Evolutionary conservation across 2,329 filamentous ascomycete species (phyloP).

Genomic region (Colletotrichum falcatum): DNA sequence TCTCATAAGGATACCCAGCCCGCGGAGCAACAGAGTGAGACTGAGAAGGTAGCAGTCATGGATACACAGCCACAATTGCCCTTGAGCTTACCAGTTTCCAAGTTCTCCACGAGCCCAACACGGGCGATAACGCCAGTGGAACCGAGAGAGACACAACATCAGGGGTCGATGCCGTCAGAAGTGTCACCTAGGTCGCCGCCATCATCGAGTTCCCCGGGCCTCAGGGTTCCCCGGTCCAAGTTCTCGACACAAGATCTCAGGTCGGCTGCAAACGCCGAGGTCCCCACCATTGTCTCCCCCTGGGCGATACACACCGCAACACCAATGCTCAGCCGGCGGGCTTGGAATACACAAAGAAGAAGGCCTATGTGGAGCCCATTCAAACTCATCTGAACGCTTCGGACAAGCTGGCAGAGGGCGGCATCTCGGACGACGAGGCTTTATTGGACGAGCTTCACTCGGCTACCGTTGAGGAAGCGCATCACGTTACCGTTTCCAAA

Average conservation of each 20-base stretch:
- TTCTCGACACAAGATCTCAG: slow-evolving; percentile 56
- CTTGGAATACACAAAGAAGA: slow-evolving; percentile 51
- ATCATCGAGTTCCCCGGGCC: slow-evolving; percentile 34
- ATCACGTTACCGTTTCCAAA: slow-evolving; percentile 81
- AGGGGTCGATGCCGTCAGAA: slow-evolving; percentile 36
- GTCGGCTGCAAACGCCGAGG: slow-evolving; percentile 40
- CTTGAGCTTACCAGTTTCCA: slow-evolving; percentile 37
- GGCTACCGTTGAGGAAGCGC: slow-evolving; percentile 86
- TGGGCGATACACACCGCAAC: slow-evolving; percentile 40
- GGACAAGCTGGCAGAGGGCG: slow-evolving; percentile 55
- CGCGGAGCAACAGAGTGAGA: slow-evolving; percentile 20
- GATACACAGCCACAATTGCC: slow-evolving; percentile 26
- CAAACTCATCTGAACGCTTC: slow-evolving; percentile 58
- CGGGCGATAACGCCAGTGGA: slow-evolving; percentile 25
- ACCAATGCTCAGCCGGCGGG: slow-evolving; percentile 46
- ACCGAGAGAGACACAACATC: slow-evolving; percentile 13
- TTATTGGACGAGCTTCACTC: slow-evolving; percentile 88
- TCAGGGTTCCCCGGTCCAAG: slow-evolving; percentile 55
- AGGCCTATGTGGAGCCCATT: slow-evolving; percentile 64
- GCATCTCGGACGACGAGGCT: slow-evolving; percentile 78
- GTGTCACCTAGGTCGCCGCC: slow-evolving; percentile 39
- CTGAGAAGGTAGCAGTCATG: slow-evolving; percentile 17
- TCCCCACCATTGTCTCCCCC: slow-evolving; percentile 40
- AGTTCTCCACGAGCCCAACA: slow-evolving; percentile 36
- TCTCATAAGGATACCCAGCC: slow-evolving; percentile 1